Percentiles rank a stretch among this genome's conserved stretches.
Evolutionary conservation across 208 protist species (phyloP).

Genomic region (Plasmodiophora brassicae): DNA sequence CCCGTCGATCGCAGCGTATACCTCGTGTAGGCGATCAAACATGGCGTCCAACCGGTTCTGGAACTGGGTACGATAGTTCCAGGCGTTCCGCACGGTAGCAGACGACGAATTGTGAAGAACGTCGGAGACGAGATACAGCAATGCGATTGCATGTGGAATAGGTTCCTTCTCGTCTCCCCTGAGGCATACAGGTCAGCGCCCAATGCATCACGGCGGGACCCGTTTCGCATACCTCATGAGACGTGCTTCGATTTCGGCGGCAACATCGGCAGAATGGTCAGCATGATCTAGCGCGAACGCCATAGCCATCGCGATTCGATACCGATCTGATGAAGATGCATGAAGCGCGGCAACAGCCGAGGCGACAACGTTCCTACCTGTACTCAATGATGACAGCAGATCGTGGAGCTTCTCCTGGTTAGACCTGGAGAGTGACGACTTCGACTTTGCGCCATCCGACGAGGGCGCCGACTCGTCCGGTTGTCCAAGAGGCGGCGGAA

Average conservation of each 20-base stretch:
- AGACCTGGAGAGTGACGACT: neutral
- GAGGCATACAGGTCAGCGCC: neutral
- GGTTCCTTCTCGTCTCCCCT: neutral
- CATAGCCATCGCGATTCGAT: neutral
- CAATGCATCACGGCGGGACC: neutral
- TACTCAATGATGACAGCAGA: neutral
- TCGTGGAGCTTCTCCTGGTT: neutral
- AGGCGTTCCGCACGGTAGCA: conserved; percentile 18
- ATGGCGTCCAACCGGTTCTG: neutral
- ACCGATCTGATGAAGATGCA: neutral
- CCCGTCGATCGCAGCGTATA: neutral
- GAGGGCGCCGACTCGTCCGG: neutral
- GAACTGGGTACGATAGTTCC: neutral
- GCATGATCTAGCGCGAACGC: neutral
- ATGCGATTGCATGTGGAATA: neutral
- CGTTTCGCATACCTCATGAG: neutral
- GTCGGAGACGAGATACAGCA: conserved; percentile 28
- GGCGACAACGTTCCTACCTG: neutral
- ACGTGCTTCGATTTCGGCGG: neutral
- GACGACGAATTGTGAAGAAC: conserved; percentile 24
- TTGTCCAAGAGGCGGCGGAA: neutral
- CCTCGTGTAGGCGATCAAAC: neutral
- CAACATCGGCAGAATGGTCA: neutral
- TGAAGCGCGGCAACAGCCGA: neutral
- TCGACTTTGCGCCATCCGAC: neutral